Evolutionary conservation across 805 yeast species (phyloP).

Genomic region (Wickerhamiella azymoides): DNA sequence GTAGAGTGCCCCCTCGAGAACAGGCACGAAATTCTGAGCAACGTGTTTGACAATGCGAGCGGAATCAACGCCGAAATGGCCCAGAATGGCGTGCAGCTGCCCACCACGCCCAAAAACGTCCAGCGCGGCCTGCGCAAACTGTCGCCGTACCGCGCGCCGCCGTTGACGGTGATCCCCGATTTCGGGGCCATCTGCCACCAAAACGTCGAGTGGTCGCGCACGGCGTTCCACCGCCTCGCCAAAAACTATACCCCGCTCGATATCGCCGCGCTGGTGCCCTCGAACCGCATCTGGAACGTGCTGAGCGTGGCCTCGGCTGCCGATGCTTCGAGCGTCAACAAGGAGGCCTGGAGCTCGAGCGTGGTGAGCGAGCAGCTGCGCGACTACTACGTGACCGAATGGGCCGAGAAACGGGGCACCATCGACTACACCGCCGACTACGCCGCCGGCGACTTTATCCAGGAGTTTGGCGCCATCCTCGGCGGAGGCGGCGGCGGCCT

Average conservation of each 20-base stretch:
- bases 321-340: conserved; percentile 18
- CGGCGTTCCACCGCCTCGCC: conserved; percentile 2
- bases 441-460: conserved; percentile 27
- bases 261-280: conserved; percentile 17
- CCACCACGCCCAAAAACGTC: conserved; percentile 20
- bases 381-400: conserved; percentile 26
- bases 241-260: conserved; percentile 13
- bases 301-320: conserved; percentile 22
- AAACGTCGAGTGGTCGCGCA: conserved; percentile 19
- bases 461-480: conserved; percentile 23
- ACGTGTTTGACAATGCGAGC: conserved; percentile 25
- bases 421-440: conserved; percentile 30
- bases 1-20: conserved; percentile 24
- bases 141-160: conserved; percentile 1
- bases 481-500: conserved; percentile 16
- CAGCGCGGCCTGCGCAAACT: conserved; percentile 13
- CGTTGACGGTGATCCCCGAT: conserved; percentile 15
- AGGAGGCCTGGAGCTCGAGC: conserved; percentile 24
- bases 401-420: conserved; percentile 26
- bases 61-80: conserved; percentile 28
- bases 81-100: conserved; percentile 26
- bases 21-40: conserved; percentile 19
- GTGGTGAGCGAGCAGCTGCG: conserved; percentile 28
- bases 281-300: conserved; percentile 27
- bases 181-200: conserved; percentile 17